Percentiles rank a stretch among this genome's conserved stretches.
Evolutionary conservation across 148 eudicot genomes (phyloP).

Genomic region (Fagopyrum tataricum): DNA sequence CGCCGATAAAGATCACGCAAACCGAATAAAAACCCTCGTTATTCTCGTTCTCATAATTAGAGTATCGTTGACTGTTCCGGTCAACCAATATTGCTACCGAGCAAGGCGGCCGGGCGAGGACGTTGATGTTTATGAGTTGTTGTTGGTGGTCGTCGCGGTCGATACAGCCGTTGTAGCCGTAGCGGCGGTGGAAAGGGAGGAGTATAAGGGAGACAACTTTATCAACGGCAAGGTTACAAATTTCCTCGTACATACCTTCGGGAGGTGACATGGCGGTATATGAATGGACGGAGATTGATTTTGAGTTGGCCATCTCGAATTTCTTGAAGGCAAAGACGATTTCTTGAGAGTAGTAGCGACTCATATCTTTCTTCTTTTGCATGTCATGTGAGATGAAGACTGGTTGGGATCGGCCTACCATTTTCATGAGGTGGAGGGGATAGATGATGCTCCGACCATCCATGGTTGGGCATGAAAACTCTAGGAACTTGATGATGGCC

Average conservation of each 20-base stretch:
- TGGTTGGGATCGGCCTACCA: slow-evolving; percentile 42
- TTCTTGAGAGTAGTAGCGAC: slow-evolving; percentile 8
- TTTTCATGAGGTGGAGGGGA: slow-evolving; percentile 45
- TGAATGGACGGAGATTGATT: slow-evolving; percentile 29
- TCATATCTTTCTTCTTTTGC: slow-evolving; percentile 10
- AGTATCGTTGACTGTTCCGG: slow-evolving; percentile 22
- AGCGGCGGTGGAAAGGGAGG: slow-evolving; percentile 57
- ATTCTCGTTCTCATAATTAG: slow-evolving; percentile 8
- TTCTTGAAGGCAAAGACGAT: slow-evolving; percentile 48
- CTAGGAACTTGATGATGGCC: slow-evolving; percentile 44
- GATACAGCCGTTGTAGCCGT: slow-evolving; percentile 47
- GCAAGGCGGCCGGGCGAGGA: slow-evolving; percentile 48
- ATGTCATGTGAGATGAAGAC: slow-evolving; percentile 48
- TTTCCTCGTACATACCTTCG: slow-evolving; percentile 48
- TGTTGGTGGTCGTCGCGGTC: slow-evolving; percentile 25
- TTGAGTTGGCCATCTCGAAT: slow-evolving; percentile 30
- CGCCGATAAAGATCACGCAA: slow-evolving; percentile 61
- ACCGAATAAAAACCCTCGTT: slow-evolving; percentile 30
- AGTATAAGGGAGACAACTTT: slow-evolving; percentile 38
- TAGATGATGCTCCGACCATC: slow-evolving; percentile 34
- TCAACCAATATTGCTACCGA: slow-evolving; percentile 58
- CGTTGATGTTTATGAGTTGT: slow-evolving; percentile 32
- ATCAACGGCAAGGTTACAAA: slow-evolving; percentile 49
- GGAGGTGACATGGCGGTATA: slow-evolving; percentile 45
- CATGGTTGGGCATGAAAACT: slow-evolving; percentile 42